These are phyloP conservation scores for Dioscorea cayenensis DNA, from an alignment of 116 monocot genomes.

Conservation along the genomic window DNA sequence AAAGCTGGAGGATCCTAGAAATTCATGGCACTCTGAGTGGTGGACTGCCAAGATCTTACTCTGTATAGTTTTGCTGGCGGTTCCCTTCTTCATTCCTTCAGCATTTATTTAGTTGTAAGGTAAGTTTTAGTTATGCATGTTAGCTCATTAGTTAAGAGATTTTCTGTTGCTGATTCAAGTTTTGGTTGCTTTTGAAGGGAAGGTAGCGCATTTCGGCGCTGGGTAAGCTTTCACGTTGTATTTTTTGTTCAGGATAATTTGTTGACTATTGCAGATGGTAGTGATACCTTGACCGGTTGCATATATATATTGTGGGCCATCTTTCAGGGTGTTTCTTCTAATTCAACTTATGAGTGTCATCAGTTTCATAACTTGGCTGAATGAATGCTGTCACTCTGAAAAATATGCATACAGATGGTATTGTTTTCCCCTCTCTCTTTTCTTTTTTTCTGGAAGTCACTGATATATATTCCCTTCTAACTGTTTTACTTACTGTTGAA, in stretches of 20 bases:
- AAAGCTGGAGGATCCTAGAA: conserved; percentile 50
- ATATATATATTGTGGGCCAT: neutral
- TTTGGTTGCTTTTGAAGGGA: conserved; percentile 36
- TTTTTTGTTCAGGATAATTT: no score
- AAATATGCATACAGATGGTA: conserved; percentile 69
- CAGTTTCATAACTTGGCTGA: conserved; percentile 81
- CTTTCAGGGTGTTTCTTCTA: conserved; percentile 72
- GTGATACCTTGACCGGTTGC: neutral
- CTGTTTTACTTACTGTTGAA: no score
- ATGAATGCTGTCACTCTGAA: conserved; percentile 52
- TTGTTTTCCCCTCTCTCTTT: neutral
- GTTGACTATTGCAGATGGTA: neutral
- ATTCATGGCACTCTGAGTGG: conserved; percentile 86
- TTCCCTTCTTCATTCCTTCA: conserved; percentile 72
- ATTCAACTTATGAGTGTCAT: conserved; percentile 88
- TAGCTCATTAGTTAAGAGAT: neutral
- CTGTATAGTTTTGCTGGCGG: conserved; percentile 50
- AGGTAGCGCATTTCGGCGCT: conserved; percentile 75
- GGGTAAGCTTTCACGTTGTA: conserved; percentile 37
- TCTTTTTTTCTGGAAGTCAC: no score
- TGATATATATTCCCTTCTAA: no score
- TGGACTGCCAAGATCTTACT: conserved; percentile 69
- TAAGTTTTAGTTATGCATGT: conserved; percentile 16
- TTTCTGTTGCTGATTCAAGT: neutral
- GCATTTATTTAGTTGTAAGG: conserved; percentile 71